Base-by-base conservation (phyloP, 2,329 filamentous ascomycete species). In the Colletotrichum agaves region DNA sequence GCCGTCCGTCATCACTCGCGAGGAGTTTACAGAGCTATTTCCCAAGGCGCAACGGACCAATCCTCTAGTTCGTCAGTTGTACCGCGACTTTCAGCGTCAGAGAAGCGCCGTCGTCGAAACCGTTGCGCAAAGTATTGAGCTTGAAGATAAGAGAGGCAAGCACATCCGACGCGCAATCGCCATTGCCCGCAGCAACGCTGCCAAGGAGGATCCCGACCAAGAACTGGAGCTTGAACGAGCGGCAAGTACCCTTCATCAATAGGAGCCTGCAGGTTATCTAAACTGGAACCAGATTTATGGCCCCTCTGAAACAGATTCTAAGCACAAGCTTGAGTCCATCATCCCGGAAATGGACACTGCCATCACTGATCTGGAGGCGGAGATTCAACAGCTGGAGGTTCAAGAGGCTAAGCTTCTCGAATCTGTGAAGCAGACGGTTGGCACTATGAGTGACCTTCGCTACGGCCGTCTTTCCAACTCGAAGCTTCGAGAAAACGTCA, bases 41-140 rank as follows among this genome's bases (percentile, higher is more conserved):
- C 93, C 93, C 11, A 87, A 85, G 57, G 79, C 87, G 43, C 83
- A 90, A 56, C 90, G 90, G 67, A 81, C 85, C 23, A 90, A 90
- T 52, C 87, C 91, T 0, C 88, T 91, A 63, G 85, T 95, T 53
- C 87, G 88, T 63, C 82, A 85, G 0, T 83, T 97, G 5, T 97
- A 97, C 76, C 88, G 91, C 53, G 92, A 96, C 76, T 84, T 97
- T 3, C 92, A 96, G 74, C 85, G 89, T 67, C 87, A 94, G 75
- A 88, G 93, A 61, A 88, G 90, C 69, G 84, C 85, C 53, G 82
- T 91, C 11, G 85, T 93, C 61, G 91, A 95, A 72, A 77, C 82
- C 4, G 89, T 97, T 13, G 84, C 88, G 74, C 77, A 78, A 8
- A 91, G 88, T 72, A 91, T 94, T 65, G 83, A 85, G 6, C 79